These are phyloP conservation scores for Fistulifera solaris DNA, from an alignment of 108 stramenopile species.

Conservation along the genomic window DNA sequence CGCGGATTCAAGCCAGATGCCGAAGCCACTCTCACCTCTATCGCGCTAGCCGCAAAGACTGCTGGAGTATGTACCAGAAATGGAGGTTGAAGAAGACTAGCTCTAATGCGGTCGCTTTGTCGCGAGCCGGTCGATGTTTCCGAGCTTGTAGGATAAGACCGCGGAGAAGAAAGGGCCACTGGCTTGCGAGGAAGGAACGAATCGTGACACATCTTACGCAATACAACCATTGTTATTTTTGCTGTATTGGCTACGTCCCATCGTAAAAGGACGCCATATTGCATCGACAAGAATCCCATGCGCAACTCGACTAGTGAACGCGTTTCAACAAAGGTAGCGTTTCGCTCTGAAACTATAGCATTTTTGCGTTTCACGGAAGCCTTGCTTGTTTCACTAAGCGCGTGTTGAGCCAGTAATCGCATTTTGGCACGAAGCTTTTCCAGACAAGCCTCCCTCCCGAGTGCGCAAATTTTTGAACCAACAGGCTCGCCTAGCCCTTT, in stretches of 20 bases:
- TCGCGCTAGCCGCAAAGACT: no score
- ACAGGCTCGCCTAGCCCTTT: constrained; percentile 38
- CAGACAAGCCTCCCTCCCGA: constrained; percentile 23
- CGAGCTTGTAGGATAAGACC: no score
- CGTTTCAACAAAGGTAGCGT: constrained; percentile 29
- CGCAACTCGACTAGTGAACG: constrained; percentile 40
- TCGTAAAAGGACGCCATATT: constrained; percentile 45
- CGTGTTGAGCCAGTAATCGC: constrained; percentile 30
- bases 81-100: no score
- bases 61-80: no score
- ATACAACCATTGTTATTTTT: constrained; percentile 28
- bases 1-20: no score
- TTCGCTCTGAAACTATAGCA: constrained; percentile 18
- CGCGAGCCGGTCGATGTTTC: no score
- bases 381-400: constrained; percentile 8
- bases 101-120: no score
- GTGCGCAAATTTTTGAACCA: constrained; percentile 25
- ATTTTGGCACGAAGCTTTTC: constrained; percentile 47
- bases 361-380: constrained; percentile 27
- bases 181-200: constrained; percentile 29
- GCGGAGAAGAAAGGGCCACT: no score
- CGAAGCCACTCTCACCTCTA: no score
- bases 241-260: constrained; percentile 34
- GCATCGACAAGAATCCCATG: constrained; percentile 52
- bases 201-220: constrained; percentile 60